Conservation (phyloP, 306 rosid species). For the Castanospermum australe region DNA sequence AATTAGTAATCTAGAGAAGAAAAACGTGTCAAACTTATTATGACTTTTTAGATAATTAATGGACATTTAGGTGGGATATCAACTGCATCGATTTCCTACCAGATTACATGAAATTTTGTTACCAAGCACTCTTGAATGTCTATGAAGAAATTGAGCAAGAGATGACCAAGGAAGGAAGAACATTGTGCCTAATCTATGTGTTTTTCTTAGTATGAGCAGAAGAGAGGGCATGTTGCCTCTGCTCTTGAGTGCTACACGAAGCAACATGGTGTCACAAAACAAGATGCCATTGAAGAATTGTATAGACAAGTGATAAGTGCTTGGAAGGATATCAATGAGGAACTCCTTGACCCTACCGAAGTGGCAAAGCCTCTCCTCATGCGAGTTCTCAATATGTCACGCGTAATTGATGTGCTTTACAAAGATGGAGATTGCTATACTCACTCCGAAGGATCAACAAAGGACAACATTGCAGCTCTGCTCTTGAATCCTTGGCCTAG, state of each 20-base stretch:
- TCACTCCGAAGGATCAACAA: no score
- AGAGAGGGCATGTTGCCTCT: not conserved
- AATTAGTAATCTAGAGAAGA: not conserved
- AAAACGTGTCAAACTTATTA: not conserved
- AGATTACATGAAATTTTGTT: not conserved
- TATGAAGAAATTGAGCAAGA: constrained; percentile 27
- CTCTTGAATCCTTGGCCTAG: no score
- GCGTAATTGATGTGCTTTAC: not conserved
- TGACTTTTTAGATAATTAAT: not conserved
- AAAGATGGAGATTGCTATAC: no score
- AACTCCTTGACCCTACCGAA: not conserved
- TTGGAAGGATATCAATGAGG: constrained; percentile 5
- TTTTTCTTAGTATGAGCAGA: not conserved
- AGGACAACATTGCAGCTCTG: no score
- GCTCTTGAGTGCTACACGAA: constrained; percentile 20
- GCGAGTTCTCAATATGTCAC: not conserved
- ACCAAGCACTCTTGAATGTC: constrained; percentile 3
- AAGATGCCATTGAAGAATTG: constrained; percentile 15
- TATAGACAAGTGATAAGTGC: not conserved
- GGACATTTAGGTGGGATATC: constrained; percentile 2
- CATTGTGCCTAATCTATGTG: constrained; percentile 5
- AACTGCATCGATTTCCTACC: not conserved
- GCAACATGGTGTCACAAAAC: not conserved
- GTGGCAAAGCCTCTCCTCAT: not conserved
- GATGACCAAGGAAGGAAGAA: constrained; percentile 7